phyloP scores from a whole-genome alignment of 345 rosid genomes.

The Toxicodendron radicans region DNA sequence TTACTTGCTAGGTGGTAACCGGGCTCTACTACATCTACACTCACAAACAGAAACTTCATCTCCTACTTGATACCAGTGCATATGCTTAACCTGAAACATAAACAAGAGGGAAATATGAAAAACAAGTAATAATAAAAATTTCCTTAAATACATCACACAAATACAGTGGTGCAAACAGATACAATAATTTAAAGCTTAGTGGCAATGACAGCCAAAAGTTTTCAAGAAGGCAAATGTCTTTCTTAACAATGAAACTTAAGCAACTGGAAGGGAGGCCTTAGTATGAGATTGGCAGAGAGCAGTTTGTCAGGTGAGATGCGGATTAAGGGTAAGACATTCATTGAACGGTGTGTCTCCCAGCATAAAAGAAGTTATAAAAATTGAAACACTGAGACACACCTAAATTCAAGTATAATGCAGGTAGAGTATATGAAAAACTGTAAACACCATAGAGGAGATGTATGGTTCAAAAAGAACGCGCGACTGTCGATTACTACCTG shows the following conservation, averaged over 20 bases:
- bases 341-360: background rate
- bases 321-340: background rate
- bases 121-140: background rate
- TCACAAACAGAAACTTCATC: conserved; percentile 78
- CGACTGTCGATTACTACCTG: too few species aligned
- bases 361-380: background rate
- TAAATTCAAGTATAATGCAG: background rate
- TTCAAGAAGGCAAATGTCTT: background rate
- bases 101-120: conserved; percentile 10
- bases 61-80: conserved; percentile 83
- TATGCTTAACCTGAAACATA: conserved; percentile 75
- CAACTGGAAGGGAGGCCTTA: background rate
- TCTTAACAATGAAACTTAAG: background rate
- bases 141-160: background rate
- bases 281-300: background rate
- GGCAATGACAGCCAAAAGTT: background rate
- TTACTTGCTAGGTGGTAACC: conserved; percentile 94
- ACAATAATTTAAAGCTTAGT: background rate
- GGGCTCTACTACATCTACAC: conserved; percentile 86
- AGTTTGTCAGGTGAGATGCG: background rate
- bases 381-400: background rate
- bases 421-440: background rate
- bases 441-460: conserved; percentile 2
- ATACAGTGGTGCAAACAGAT: background rate
- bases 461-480: background rate